Percentiles rank a stretch among this genome's conserved stretches.
phyloP scores from a whole-genome alignment of 192 early-diverging fungal genomes.

The Podila epigama region DNA sequence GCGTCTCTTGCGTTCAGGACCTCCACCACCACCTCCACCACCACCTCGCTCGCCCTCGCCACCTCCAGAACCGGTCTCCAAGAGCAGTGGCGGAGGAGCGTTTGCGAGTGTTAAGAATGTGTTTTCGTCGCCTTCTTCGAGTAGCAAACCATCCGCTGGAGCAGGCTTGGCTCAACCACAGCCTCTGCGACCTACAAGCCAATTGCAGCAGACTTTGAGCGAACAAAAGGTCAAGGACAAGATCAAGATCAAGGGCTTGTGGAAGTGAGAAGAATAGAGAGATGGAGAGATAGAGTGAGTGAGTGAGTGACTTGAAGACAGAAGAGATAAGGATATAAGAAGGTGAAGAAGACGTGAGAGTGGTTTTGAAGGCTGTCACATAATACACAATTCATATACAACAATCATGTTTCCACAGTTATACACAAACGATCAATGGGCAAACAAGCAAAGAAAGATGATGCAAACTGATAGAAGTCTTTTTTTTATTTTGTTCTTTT shows the following conservation, averaged over 20 bases:
- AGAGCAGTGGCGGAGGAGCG: neutral
- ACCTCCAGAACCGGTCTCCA: constrained; percentile 7
- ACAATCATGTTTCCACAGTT: too few relatives aligned
- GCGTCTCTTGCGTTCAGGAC: constrained; percentile 57
- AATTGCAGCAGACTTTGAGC: constrained; percentile 14
- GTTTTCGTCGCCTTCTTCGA: constrained; percentile 7
- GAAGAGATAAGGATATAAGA: neutral
- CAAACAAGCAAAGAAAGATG: too few relatives aligned
- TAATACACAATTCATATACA: too few relatives aligned
- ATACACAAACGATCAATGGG: too few relatives aligned
- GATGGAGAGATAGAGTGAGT: constrained; percentile 1
- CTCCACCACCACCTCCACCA: constrained; percentile 40
- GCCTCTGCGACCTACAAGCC: constrained; percentile 11
- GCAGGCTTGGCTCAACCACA: constrained; percentile 2
- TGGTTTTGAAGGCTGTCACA: neutral
- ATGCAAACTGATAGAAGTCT: too few relatives aligned
- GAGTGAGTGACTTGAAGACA: too few relatives aligned
- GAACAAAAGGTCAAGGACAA: constrained; percentile 25
- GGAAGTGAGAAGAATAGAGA: neutral
- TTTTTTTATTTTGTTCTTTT: too few relatives aligned
- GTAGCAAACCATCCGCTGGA: neutral
- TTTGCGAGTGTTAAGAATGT: constrained; percentile 47
- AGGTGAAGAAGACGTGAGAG: neutral
- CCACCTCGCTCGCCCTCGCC: constrained; percentile 30
- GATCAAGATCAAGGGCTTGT: constrained; percentile 36